Conservation (phyloP, 257 asterid species). For the Salvia rosmarinus region DNA sequence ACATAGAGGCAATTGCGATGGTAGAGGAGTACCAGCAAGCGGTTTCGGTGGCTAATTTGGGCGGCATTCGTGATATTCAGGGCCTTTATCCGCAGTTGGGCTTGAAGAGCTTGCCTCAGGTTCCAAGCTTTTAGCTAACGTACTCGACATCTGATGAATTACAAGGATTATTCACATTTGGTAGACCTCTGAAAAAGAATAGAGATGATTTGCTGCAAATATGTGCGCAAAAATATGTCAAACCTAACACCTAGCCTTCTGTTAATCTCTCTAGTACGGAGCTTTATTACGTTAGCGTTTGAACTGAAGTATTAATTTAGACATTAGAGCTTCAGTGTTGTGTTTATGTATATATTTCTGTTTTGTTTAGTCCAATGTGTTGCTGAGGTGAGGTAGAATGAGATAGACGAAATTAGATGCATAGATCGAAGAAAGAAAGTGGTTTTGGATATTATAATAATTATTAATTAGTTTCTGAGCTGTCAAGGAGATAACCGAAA, state of each 20-base stretch:
- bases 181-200: not conserved
- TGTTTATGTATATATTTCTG: conserved; percentile 9
- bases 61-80: conserved; percentile 77
- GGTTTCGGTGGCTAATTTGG: conserved; percentile 66
- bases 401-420: conserved; percentile 2
- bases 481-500: conserved; percentile 8
- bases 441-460: conserved; percentile 17
- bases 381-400: conserved; percentile 14
- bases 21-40: conserved; percentile 96
- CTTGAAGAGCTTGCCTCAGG: conserved; percentile 83
- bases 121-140: conserved; percentile 27
- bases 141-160: not conserved
- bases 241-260: not conserved
- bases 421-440: conserved; percentile 25
- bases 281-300: not conserved
- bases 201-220: conserved; percentile 5
- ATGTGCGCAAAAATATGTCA: not conserved
- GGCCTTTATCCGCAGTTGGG: conserved; percentile 77
- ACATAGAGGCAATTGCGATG: conserved; percentile 88
- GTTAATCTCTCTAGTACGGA: not conserved
- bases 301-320: not conserved
- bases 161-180: not conserved
- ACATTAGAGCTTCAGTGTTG: conserved; percentile 13
- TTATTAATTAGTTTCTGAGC: conserved; percentile 5
- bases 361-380: conserved; percentile 5